These are phyloP conservation scores for Penicillium sp. DNA, from an alignment of 2,329 filamentous ascomycete genomes.

Conservation along the genomic window DNA sequence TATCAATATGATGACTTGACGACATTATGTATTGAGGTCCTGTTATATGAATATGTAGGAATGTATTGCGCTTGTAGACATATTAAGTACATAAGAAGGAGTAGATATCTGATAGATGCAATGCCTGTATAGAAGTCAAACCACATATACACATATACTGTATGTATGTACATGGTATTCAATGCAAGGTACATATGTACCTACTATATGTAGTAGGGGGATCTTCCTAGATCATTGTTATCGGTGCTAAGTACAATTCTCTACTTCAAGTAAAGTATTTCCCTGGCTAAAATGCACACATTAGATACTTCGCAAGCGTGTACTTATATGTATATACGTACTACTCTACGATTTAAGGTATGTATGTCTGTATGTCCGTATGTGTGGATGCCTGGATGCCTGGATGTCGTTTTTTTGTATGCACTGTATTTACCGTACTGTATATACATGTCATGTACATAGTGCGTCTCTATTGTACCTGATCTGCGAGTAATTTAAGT, in stretches of 20 bases:
- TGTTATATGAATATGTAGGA: neutral
- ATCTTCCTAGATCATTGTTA: neutral
- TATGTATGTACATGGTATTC: neutral
- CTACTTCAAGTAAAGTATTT: neutral
- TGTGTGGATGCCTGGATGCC: no score
- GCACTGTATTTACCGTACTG: neutral
- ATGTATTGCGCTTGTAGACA: neutral
- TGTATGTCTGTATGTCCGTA: no score
- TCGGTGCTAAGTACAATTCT: neutral
- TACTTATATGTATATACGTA: no score
- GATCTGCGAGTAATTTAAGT: constrained; percentile 16
- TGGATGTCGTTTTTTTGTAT: no score
- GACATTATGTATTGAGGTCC: neutral
- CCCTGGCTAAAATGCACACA: neutral
- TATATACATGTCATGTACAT: constrained; percentile 11
- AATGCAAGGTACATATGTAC: neutral
- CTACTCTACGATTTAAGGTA: no score
- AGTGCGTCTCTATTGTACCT: neutral
- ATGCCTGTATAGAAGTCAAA: neutral
- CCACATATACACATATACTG: no score
- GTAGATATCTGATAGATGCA: neutral
- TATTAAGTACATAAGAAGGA: neutral
- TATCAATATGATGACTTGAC: constrained; percentile 1
- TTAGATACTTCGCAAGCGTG: neutral
- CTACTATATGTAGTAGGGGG: neutral